Conservation (phyloP, 495 filamentous ascomycete species). For the Aspergillus sparsus region DNA sequence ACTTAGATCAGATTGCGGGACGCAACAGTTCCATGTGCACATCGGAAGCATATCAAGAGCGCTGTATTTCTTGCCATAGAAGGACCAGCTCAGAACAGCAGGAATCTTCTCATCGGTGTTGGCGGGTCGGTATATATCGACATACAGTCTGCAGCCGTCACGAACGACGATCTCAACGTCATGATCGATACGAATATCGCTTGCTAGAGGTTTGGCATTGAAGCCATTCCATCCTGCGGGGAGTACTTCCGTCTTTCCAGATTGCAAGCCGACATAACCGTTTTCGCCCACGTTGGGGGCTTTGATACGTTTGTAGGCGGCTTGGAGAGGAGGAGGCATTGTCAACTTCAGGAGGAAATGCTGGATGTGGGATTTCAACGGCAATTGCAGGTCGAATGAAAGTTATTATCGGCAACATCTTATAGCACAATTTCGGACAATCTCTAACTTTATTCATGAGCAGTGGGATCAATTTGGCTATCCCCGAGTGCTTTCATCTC, state of each 20-base stretch:
- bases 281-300: conserved; percentile 32
- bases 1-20: conserved; percentile 26
- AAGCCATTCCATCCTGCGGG: conserved; percentile 33
- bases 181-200: conserved; percentile 30
- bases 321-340: conserved; percentile 36
- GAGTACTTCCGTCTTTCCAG: conserved; percentile 33
- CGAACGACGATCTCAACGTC: conserved; percentile 35
- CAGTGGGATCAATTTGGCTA: not conserved
- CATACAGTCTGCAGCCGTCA: conserved; percentile 35
- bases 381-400: not conserved
- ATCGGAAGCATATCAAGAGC: conserved; percentile 32
- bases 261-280: conserved; percentile 32
- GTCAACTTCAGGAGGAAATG: not conserved
- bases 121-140: conserved; percentile 40
- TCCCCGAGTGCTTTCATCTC: not conserved
- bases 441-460: no score
- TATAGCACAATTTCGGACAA: not conserved
- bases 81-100: conserved; percentile 38
- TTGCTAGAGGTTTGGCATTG: conserved; percentile 29
- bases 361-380: not conserved
- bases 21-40: conserved; percentile 30
- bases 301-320: conserved; percentile 34
- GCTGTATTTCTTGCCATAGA: conserved; percentile 42
- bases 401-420: not conserved
- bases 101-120: conserved; percentile 33